Base-by-base conservation (phyloP, 2,329 filamentous ascomycete genomes). In the Penicillium griseofulvum region DNA sequence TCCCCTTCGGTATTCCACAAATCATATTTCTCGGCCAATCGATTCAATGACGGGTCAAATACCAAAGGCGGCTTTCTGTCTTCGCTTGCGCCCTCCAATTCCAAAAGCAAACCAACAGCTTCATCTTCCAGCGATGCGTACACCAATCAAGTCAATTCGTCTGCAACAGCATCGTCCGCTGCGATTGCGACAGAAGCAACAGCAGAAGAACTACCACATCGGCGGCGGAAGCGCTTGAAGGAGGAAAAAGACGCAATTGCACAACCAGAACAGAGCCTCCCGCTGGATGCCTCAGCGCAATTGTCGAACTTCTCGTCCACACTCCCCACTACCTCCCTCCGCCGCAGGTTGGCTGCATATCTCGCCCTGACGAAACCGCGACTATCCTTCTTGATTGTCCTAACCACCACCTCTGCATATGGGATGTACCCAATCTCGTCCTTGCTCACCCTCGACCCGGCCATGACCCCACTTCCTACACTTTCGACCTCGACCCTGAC, bases 341-440 rank as follows among this genome's bases (percentile, higher is more conserved):
- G 81, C 58, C 89, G 91, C 54, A 82, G 85, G 52, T 70, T 94
- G 60, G 89, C 91, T 22, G 87, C 90, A 29, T 91, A 91, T 66
- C 87, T 99, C 60, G 90, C 94, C 26, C 86, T 99, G 62, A 89
- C 92, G n/a, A 99, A 99, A 72, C 94, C 94, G 4, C 91, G 93
- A 50, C 85, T 99, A 46, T 93, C 91, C 8, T 88, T 95, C 65
- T 86, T 99, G 44, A 88, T 99, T 58, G 88, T 96, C 31, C 86
- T 99, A 45, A 91, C 91, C 0, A 90, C 93, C 28, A 96, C 94
- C 72, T 89, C 90, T 2, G 85, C 93, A 3, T 99, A 97, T 74
- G 90, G 91, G 16, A 81, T 99, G 53, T 99, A 97, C 72, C 94
- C 94, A 0, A 89, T 96, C 2, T 92, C 93, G 2, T 87, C 90